Percentiles rank a stretch among this genome's conserved stretches.
Evolutionary conservation across 75 land plant genomes (phyloP).

Genomic region (Ceratopteris richardii): DNA sequence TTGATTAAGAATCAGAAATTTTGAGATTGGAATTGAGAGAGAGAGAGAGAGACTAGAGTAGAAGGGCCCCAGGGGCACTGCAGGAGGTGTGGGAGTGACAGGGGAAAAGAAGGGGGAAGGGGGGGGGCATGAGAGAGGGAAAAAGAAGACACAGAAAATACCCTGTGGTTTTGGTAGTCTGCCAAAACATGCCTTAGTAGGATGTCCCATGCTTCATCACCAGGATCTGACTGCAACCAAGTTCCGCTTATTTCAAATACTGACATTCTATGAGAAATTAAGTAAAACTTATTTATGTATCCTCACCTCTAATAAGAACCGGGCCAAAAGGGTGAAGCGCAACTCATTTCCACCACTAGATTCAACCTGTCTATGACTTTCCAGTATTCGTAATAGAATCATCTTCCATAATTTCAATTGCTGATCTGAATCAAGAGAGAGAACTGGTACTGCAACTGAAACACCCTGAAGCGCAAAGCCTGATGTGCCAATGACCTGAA

Average conservation of each 20-base stretch:
- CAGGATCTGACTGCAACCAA: slow-evolving; percentile 40
- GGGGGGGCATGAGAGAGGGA: no score
- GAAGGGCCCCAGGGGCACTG: no score
- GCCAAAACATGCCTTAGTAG: slow-evolving; percentile 49
- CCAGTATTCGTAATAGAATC: slow-evolving; percentile 25
- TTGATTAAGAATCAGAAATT: no score
- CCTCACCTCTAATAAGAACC: slow-evolving; percentile 22
- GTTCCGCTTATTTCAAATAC: neutral
- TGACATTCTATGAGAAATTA: no score
- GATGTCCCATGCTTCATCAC: slow-evolving; percentile 36
- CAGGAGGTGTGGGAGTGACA: no score
- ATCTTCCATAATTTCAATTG: slow-evolving; percentile 17
- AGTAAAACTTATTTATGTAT: neutral
- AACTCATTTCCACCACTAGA: slow-evolving; percentile 34
- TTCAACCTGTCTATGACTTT: slow-evolving; percentile 17
- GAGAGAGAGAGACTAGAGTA: no score
- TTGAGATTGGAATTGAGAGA: no score
- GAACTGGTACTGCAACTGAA: slow-evolving; percentile 6
- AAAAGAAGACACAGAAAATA: slow-evolving; percentile 8
- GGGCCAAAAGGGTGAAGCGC: slow-evolving; percentile 29
- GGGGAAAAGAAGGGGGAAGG: no score
- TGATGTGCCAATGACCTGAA: neutral
- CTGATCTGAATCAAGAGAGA: slow-evolving; percentile 17
- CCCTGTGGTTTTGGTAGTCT: slow-evolving; percentile 74
- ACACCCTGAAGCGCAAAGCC: neutral